phyloP scores from a whole-genome alignment of 768 basidiomycete genomes.

The Russula ochroleuca region DNA sequence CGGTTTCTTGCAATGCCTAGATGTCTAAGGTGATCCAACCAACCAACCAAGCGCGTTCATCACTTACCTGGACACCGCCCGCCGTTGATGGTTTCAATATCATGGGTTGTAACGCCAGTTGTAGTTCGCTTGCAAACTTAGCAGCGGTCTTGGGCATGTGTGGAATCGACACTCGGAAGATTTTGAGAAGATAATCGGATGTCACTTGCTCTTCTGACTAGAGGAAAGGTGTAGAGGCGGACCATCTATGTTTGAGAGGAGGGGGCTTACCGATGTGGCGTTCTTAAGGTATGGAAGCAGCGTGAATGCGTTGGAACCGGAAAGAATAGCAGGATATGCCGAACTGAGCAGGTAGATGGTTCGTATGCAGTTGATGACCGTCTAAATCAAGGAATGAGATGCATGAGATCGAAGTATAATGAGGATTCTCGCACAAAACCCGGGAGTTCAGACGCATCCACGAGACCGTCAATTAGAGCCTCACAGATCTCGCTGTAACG shows the following conservation, averaged over 20 bases:
- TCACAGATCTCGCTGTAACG: conserved; percentile 83
- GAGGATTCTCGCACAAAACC: conserved; percentile 57
- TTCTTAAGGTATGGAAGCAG: conserved; percentile 89
- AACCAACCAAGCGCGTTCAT: background rate
- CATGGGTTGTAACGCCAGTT: conserved; percentile 81
- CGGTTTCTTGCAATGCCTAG: conserved; percentile 84
- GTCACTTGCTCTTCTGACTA: conserved; percentile 81
- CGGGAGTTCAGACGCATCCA: conserved; percentile 78
- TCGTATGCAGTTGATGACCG: conserved; percentile 76
- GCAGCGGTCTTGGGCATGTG: conserved; percentile 85
- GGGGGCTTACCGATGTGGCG: conserved; percentile 57
- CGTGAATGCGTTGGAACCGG: conserved; percentile 75
- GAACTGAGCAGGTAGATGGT: conserved; percentile 80
- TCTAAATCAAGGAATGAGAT: conserved; percentile 41
- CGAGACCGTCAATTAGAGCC: conserved; percentile 78
- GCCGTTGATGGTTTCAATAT: conserved; percentile 75
- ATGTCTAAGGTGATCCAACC: background rate
- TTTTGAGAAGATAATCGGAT: conserved; percentile 82
- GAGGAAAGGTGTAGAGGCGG: conserved; percentile 1
- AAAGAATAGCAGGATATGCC: conserved; percentile 81
- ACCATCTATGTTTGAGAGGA: background rate
- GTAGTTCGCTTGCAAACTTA: conserved; percentile 85
- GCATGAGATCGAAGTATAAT: background rate
- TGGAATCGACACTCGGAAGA: conserved; percentile 81
- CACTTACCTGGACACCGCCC: conserved; percentile 60